Evolutionary conservation across 371 early-diverging fungal genomes (phyloP), one percentile per base, ranked within the genome.

Genomic region (Mucor piriformis): DNA sequence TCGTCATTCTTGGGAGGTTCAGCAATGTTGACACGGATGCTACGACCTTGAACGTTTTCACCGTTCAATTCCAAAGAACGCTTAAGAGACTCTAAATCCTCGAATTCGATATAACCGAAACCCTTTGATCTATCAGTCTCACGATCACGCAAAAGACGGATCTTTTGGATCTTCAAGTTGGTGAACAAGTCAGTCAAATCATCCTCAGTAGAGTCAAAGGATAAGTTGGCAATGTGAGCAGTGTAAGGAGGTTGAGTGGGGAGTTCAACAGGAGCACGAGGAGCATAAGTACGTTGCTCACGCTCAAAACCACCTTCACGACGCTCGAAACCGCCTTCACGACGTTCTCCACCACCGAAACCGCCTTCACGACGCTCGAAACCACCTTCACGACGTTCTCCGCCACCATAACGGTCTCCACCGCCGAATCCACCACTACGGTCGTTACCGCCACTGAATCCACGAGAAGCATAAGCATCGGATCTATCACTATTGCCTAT

Each of bases 61-160:
- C 92, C 92, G 57, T 78, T 72, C 55, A 83, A 66, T 20, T 83
- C 87, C 61, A 97, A 76, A 46, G 95, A 95, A 44, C 64, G 73
- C 75, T 85, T 88, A 57, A 97, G 81, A 16, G 89, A 88, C 10
- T 93, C 94, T 20, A 88, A 56, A 54, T 88, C 89, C 12, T 86
- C 88, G 65, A 97, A 97, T 81, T 96, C 95, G 54, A 93, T 90
- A 76, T 96, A 97, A 24, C 93, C 95, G 63, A 91, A 96, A 15
- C 98, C 98, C 74, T 94, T 93, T 50, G 90, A 87, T 74, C 82
- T 83, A 43, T 87, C 91, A 29, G 47, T 66, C 54, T 85, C 84
- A 55, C 79, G 86, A 68, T 94, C 92, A 61, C 82, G 83, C 58
- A 91, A 71, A 61, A 93, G 79, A 40, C 90, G 83, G 40, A 91